Percentiles rank a stretch among this genome's conserved stretches.
Evolutionary conservation across 768 basidiomycete species (phyloP).

Genomic region (Austroboletus eburneus): DNA sequence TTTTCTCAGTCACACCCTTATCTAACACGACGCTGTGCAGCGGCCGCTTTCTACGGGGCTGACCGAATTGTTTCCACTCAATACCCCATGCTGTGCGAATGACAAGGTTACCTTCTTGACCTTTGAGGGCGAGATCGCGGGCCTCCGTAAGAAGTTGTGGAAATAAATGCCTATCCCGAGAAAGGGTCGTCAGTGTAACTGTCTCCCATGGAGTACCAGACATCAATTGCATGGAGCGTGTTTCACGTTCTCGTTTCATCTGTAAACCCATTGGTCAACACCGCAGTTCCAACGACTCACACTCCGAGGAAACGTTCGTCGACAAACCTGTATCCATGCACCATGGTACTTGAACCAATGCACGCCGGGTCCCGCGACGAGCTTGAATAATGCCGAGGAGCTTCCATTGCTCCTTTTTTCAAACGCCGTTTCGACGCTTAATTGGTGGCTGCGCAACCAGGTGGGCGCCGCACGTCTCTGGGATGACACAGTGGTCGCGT

Average conservation of each 20-base stretch:
- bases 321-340: conserved; percentile 90
- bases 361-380: conserved; percentile 94
- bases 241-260: conserved; percentile 94
- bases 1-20: conserved; percentile 74
- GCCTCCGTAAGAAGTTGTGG: conserved; percentile 80
- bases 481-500: conserved; percentile 38
- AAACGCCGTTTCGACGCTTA: conserved; percentile 90
- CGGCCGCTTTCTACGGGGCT: conserved; percentile 82
- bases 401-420: conserved; percentile 90
- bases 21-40: conserved; percentile 86
- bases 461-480: conserved; percentile 20
- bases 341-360: conserved; percentile 89
- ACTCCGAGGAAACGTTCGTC: neutral
- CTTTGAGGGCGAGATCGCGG: conserved; percentile 78
- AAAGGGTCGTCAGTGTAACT: conserved; percentile 88
- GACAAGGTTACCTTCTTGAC: conserved; percentile 90
- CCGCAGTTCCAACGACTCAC: neutral
- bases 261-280: conserved; percentile 30
- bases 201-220: conserved; percentile 98
- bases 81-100: conserved; percentile 96
- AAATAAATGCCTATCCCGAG: conserved; percentile 79
- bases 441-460: conserved; percentile 80
- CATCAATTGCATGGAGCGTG: conserved; percentile 85
- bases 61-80: conserved; percentile 95
- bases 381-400: conserved; percentile 81